Evolutionary conservation across 2,329 filamentous ascomycete genomes (phyloP).

Genomic region (Cladosporium oxysporum): DNA sequence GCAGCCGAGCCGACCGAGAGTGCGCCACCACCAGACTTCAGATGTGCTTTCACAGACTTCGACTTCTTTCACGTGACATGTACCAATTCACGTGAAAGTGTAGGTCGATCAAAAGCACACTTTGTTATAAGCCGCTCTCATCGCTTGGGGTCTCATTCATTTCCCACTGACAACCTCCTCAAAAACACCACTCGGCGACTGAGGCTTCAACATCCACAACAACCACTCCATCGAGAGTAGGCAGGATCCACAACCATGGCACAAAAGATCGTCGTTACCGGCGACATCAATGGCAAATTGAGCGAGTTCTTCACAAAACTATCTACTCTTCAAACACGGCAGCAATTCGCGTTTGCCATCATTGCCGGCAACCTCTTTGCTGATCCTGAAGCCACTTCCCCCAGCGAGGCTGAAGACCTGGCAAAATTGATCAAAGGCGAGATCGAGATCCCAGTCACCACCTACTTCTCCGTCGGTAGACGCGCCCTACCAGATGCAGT

Average conservation of each 20-base stretch:
- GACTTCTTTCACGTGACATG: neutral
- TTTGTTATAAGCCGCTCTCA: neutral
- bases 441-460: conserved; percentile 74
- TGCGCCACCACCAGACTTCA: conserved; percentile 1
- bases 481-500: conserved; percentile 70
- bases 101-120: neutral
- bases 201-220: neutral
- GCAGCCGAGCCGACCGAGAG: conserved; percentile 1
- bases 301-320: conserved; percentile 77
- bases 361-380: conserved; percentile 82
- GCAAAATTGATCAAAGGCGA: conserved; percentile 68
- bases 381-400: conserved; percentile 47
- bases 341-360: conserved; percentile 83
- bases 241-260: conserved; percentile 19
- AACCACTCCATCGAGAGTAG: neutral
- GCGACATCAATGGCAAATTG: conserved; percentile 78
- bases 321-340: conserved; percentile 77
- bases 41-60: conserved; percentile 6
- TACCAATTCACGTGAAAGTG: neutral
- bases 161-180: neutral
- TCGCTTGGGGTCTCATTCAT: neutral
- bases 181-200: neutral
- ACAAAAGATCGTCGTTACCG: conserved; percentile 65
- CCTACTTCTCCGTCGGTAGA: conserved; percentile 84
- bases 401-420: conserved; percentile 45